Conservation (phyloP, 2,329 filamentous ascomycete species). For the Paraconiothyrium sp. region DNA sequence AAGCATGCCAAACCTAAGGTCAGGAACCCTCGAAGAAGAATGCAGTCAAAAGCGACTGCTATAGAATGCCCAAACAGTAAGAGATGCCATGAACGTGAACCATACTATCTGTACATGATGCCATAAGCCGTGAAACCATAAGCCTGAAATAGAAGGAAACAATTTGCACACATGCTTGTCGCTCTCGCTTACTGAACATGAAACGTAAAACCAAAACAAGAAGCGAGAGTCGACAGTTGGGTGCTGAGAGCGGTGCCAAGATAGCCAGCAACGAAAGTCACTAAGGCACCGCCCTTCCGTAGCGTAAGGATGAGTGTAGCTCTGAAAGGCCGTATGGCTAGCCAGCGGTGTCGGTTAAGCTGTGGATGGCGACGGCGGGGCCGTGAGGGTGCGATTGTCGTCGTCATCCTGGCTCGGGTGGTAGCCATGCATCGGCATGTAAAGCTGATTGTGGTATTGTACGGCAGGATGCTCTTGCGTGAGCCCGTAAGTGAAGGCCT, state of each 20-base stretch:
- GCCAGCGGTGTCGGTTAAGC: conserved; percentile 23
- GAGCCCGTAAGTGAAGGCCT: conserved; percentile 39
- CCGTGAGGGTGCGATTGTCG: conserved; percentile 48
- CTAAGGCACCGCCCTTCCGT: not conserved
- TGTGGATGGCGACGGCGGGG: conserved; percentile 47
- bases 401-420: conserved; percentile 38
- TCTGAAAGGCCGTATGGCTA: conserved; percentile 6
- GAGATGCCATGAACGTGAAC: conserved; percentile 29
- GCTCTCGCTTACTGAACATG: conserved; percentile 25
- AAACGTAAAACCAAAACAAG: conserved; percentile 30
- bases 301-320: not conserved
- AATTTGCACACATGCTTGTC: conserved; percentile 20
- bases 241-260: conserved; percentile 8
- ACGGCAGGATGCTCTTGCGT: conserved; percentile 41
- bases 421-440: conserved; percentile 29
- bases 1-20: conserved; percentile 17
- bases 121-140: conserved; percentile 1
- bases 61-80: conserved; percentile 26
- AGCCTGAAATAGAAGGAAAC: conserved; percentile 17
- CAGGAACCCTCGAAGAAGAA: conserved; percentile 17
- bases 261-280: conserved; percentile 7
- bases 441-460: conserved; percentile 37
- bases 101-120: conserved; percentile 22
- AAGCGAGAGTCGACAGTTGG: conserved; percentile 32
- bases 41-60: conserved; percentile 9